Evolutionary conservation across 75 land plant genomes (phyloP).

Genomic region (Sequoia sempervirens): DNA sequence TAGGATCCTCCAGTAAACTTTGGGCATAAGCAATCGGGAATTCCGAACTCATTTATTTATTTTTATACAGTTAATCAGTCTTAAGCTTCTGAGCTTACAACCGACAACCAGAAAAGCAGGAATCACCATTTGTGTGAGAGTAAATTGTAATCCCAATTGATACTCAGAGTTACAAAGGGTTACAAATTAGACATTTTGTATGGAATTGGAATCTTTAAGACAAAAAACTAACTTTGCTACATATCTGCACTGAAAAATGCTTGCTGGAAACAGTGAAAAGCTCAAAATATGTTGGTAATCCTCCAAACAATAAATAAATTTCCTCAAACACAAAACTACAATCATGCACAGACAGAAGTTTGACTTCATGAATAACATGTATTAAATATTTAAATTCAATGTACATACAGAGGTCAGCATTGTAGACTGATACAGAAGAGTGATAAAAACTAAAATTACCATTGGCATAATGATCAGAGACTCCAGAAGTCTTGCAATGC

Average conservation of each 20-base stretch:
- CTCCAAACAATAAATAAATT: background rate
- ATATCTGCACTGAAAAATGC: background rate
- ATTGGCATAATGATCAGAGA: constrained; percentile 91
- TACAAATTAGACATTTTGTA: background rate
- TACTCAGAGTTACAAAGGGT: background rate
- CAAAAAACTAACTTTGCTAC: background rate
- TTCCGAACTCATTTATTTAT: background rate
- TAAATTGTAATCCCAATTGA: background rate
- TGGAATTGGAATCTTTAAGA: background rate
- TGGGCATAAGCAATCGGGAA: background rate
- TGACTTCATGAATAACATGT: background rate
- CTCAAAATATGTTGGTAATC: background rate
- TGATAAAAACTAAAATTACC: constrained; percentile 33
- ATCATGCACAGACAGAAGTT: background rate
- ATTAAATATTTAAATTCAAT: constrained; percentile 26
- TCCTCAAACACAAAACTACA: background rate
- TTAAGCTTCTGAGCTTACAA: background rate
- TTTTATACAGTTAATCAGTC: background rate
- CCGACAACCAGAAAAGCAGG: background rate
- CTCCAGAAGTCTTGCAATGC: constrained; percentile 95
- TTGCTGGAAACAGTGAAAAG: background rate
- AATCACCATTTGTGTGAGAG: background rate
- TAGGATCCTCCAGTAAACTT: background rate
- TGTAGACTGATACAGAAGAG: background rate
- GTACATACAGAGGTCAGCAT: background rate